phyloP scores from a whole-genome alignment of 2,329 filamentous ascomycete species.

The Davidsoniella australis region DNA sequence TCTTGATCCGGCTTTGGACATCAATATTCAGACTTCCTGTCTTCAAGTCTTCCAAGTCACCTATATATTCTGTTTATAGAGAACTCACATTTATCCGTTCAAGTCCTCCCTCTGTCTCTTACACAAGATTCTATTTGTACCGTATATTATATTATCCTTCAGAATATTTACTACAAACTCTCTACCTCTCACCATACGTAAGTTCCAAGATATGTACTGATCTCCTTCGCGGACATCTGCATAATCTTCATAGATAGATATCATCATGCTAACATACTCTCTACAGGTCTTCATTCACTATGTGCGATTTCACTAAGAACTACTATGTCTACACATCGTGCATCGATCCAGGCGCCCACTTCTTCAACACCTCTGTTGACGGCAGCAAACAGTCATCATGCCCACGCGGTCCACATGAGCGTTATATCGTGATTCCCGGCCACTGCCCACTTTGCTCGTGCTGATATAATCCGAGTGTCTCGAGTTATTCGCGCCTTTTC shows the following conservation, averaged over 20 bases:
- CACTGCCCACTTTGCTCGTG: slow-evolving; percentile 33
- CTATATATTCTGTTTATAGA: too few species aligned
- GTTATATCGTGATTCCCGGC: slow-evolving; percentile 54
- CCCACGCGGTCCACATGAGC: slow-evolving; percentile 49
- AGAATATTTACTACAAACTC: too few species aligned
- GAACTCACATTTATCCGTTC: too few species aligned
- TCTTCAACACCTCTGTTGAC: slow-evolving; percentile 52
- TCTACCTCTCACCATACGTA: too few species aligned
- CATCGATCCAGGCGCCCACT: slow-evolving; percentile 50
- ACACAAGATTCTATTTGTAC: too few species aligned
- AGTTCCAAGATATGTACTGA: too few species aligned
- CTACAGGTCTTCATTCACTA: slow-evolving; percentile 17
- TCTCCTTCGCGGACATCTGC: too few species aligned
- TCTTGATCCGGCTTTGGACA: too few species aligned
- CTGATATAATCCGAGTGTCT: slow-evolving; percentile 15
- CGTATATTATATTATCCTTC: too few species aligned
- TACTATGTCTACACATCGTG: slow-evolving; percentile 63
- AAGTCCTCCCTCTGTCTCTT: too few species aligned
- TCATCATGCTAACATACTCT: neutral
- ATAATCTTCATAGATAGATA: neutral
- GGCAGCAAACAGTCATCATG: slow-evolving; percentile 44
- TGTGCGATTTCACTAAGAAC: slow-evolving; percentile 55
- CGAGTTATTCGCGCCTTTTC: neutral
- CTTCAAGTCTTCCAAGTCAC: too few species aligned
- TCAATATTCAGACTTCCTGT: too few species aligned